Evolutionary conservation across 805 yeast species (phyloP).

Genomic region (Ogataea nitratoaversa): DNA sequence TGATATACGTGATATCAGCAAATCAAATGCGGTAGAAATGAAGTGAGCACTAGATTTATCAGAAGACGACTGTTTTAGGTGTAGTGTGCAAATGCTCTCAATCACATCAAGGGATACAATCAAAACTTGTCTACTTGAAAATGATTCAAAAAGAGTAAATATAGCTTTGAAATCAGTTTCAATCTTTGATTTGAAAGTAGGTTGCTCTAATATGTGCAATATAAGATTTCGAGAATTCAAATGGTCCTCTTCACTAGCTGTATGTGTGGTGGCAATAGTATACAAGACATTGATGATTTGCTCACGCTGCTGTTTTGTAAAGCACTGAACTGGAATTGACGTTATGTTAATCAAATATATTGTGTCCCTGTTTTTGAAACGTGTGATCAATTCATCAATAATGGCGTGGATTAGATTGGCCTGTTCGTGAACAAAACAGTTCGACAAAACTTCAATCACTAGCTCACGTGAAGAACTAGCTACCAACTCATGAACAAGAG

Average conservation of each 20-base stretch:
- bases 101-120: slow-evolving; percentile 26
- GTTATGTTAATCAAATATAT: slow-evolving; percentile 5
- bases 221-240: slow-evolving; percentile 15
- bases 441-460: slow-evolving; percentile 26
- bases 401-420: slow-evolving; percentile 28
- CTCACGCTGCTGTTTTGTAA: slow-evolving; percentile 32
- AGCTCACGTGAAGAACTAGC: slow-evolving; percentile 16
- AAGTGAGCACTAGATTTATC: slow-evolving; percentile 27
- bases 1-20: slow-evolving; percentile 2
- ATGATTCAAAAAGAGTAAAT: slow-evolving; percentile 8
- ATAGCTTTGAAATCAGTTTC: slow-evolving; percentile 33
- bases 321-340: slow-evolving; percentile 49
- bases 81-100: slow-evolving; percentile 36
- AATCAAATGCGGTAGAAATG: slow-evolving; percentile 8
- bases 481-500: slow-evolving; percentile 27
- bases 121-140: slow-evolving; percentile 10
- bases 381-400: slow-evolving; percentile 10
- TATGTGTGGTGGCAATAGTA: slow-evolving; percentile 5
- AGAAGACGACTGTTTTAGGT: slow-evolving; percentile 35
- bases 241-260: neutral
- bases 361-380: neutral
- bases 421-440: slow-evolving; percentile 48
- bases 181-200: slow-evolving; percentile 49
- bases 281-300: slow-evolving; percentile 23
- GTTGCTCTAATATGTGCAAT: slow-evolving; percentile 40